These are phyloP conservation scores for Stagonosporopsis chrysanthemi DNA, from an alignment of 2,329 filamentous ascomycete species.

Conservation along the genomic window DNA sequence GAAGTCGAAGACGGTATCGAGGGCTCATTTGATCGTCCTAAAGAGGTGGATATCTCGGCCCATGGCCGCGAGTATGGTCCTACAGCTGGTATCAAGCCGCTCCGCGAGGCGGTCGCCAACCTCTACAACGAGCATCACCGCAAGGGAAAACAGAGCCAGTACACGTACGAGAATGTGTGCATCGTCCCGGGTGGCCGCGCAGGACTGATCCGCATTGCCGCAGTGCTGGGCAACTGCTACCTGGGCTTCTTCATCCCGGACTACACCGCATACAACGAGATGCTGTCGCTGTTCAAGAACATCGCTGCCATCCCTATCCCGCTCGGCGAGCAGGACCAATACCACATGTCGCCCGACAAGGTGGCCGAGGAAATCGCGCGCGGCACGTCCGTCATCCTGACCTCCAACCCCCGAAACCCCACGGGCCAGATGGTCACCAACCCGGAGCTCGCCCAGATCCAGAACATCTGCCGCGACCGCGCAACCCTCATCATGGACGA, in stretches of 20 bases:
- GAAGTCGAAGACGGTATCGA: slow-evolving; percentile 90
- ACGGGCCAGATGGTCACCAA: slow-evolving; percentile 87
- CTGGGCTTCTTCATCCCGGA: slow-evolving; percentile 92
- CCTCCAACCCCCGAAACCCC: slow-evolving; percentile 94
- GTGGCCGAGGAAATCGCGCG: slow-evolving; percentile 90
- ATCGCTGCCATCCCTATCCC: slow-evolving; percentile 61
- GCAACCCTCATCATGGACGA: slow-evolving; percentile 95
- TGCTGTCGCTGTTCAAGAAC: slow-evolving; percentile 94
- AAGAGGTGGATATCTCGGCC: slow-evolving; percentile 77
- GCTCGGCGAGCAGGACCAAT: slow-evolving; percentile 82
- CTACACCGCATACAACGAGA: slow-evolving; percentile 97
- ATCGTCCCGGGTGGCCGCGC: slow-evolving; percentile 94
- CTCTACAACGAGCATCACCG: slow-evolving; percentile 95
- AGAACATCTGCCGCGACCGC: slow-evolving; percentile 88
- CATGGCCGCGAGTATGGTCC: slow-evolving; percentile 87
- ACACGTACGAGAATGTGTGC: slow-evolving; percentile 97
- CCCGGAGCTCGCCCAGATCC: slow-evolving; percentile 86
- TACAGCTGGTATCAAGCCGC: slow-evolving; percentile 89
- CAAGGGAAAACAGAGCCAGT: slow-evolving; percentile 84
- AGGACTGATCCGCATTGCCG: slow-evolving; percentile 91
- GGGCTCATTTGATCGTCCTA: slow-evolving; percentile 73
- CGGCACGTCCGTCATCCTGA: slow-evolving; percentile 81
- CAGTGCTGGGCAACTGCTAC: slow-evolving; percentile 90
- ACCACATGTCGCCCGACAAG: slow-evolving; percentile 92
- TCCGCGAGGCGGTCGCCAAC: slow-evolving; percentile 86